phyloP scores from a whole-genome alignment of 768 basidiomycete genomes.

The Nidularia sp. region DNA sequence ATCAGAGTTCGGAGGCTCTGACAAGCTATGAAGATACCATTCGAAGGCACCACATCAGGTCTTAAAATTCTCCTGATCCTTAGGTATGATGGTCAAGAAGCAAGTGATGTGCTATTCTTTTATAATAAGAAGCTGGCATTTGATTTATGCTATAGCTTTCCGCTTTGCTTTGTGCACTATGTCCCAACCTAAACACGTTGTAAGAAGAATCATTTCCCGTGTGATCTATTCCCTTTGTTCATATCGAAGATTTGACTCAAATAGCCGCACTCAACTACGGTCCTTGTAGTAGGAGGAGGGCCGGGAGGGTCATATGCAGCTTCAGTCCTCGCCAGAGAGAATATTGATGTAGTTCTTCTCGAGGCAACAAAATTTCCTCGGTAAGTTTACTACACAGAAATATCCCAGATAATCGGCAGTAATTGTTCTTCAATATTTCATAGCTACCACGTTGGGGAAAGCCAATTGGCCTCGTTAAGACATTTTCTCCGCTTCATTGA shows the following conservation, averaged over 20 bases:
- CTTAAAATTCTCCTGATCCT: too few relatives aligned
- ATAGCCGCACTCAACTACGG: slow-evolving; percentile 9
- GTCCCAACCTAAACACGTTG: too few relatives aligned
- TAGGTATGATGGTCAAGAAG: too few relatives aligned
- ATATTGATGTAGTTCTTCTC: slow-evolving; percentile 30
- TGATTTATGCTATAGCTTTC: too few relatives aligned
- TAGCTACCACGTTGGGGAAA: slow-evolving; percentile 23
- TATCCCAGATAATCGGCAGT: background rate
- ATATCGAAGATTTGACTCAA: background rate
- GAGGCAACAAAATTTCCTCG: slow-evolving; percentile 42
- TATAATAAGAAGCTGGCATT: too few relatives aligned
- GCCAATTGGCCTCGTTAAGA: slow-evolving; percentile 31
- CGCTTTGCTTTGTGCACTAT: too few relatives aligned
- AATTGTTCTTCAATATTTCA: background rate
- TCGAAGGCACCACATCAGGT: too few relatives aligned
- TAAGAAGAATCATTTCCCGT: too few relatives aligned
- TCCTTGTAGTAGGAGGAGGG: slow-evolving; percentile 40
- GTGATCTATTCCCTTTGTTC: too few relatives aligned
- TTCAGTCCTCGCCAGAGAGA: slow-evolving; percentile 36
- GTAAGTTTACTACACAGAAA: slow-evolving; percentile 1
- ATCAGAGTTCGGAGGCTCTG: too few relatives aligned
- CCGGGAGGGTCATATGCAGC: slow-evolving; percentile 47
- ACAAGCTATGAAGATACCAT: too few relatives aligned
- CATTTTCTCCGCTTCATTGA: slow-evolving; percentile 50
- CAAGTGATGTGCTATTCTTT: too few relatives aligned